Percentiles rank a stretch among this genome's conserved stretches.
phyloP scores from a whole-genome alignment of 352 stramenopile genomes.

The Peronospora belbahrii region DNA sequence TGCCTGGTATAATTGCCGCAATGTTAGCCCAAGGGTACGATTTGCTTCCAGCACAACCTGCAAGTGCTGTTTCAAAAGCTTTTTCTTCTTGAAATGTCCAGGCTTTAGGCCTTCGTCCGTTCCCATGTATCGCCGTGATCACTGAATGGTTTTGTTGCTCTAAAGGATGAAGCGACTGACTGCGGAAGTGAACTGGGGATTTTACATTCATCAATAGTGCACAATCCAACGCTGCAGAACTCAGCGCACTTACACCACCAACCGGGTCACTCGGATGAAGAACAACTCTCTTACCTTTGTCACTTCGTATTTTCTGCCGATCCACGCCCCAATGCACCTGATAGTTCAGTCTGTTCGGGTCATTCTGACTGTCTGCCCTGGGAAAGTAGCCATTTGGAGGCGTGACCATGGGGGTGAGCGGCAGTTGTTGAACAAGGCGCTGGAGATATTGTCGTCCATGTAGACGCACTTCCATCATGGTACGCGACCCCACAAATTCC shows the following conservation, averaged over 20 bases:
- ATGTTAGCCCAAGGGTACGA: conserved; percentile 82
- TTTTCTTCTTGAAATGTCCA: conserved; percentile 85
- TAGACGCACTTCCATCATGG: conserved; percentile 52
- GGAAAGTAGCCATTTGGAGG: conserved; percentile 15
- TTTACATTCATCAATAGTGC: conserved; percentile 22
- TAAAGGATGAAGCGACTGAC: conserved; percentile 10
- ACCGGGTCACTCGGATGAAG: not conserved
- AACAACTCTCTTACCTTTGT: conserved; percentile 4
- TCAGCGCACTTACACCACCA: conserved; percentile 12
- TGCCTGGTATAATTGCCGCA: conserved; percentile 51
- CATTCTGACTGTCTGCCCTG: conserved; percentile 20
- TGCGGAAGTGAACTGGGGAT: conserved; percentile 7
- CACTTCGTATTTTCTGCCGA: conserved; percentile 8
- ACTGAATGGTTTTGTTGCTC: conserved; percentile 12
- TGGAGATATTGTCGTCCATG: conserved; percentile 72
- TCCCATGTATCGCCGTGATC: conserved; percentile 15
- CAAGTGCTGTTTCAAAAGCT: conserved; percentile 64
- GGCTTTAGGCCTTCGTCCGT: conserved; percentile 26
- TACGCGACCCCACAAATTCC: conserved; percentile 58
- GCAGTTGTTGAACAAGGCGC: conserved; percentile 51
- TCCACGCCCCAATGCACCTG: conserved; percentile 6
- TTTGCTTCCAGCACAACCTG: conserved; percentile 43
- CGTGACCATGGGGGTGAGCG: conserved; percentile 8
- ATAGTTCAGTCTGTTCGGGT: conserved; percentile 24
- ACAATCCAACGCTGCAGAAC: conserved; percentile 22